Evolutionary conservation across 2,329 filamentous ascomycete genomes (phyloP), one percentile per base, ranked within the genome.

Genomic region (Westerdykella ornata): DNA sequence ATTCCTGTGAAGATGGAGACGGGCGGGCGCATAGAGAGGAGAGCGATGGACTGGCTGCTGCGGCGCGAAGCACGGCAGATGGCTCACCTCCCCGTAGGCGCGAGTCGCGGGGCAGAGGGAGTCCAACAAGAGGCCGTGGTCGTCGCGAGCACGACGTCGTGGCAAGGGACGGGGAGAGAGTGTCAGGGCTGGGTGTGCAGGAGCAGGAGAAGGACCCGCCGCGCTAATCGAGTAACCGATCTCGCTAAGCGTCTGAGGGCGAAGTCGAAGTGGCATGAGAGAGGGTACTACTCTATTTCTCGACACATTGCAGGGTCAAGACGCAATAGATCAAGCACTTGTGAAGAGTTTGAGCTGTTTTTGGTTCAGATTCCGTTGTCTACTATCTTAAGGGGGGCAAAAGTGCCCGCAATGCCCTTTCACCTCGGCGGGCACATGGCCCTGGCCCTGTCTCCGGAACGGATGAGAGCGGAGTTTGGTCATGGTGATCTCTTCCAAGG

Each of bases 1-100:
- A 35, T 53, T 59, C 59, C 62, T 38, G 62, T 66, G 45, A 65
- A 67, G 44, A 67, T 66, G 31, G 63, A 67, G 26, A 44, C 52
- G 38, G 53, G 49, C 35, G 49, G 48, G 48, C 55, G 54, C 59
- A 62, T 63, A 45, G 44, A 52, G 45, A 35, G 20, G 44, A 15
- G 9, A 18, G 33, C 29, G 34, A 9, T 20, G n/a, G 12, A 19
- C 11, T 3, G 14, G 16, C 7, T 9, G 4, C 15, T n/a, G 5
- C 16, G 29, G 35, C 35, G 37, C 39, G 38, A 18, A 28, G 43
- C 30, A 33, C 30, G 3, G 30, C 30, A 33, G 30, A 15, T 14
- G 30, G 16, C 3, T 33, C 30, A 33, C 30, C n/a, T 33, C 30
- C 9, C 8, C 16, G 30, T n/a, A 15, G 9, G 12, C 30, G 30